phyloP scores from a whole-genome alignment of 345 rosid genomes.

The Carallia brachiata region DNA sequence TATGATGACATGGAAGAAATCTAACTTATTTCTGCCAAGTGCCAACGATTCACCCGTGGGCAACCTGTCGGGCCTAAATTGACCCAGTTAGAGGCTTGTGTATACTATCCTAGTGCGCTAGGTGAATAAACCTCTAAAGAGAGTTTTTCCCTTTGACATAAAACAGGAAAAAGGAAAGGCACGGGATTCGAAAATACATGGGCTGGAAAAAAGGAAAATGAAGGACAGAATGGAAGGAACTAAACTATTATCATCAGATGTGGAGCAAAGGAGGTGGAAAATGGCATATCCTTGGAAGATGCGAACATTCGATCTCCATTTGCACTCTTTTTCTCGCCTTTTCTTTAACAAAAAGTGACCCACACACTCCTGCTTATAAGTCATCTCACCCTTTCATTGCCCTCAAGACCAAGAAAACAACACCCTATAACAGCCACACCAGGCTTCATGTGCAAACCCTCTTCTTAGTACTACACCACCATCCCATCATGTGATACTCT shows the following conservation, averaged over 20 bases:
- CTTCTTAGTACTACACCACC: slow-evolving; percentile 25
- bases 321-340: slow-evolving; percentile 1
- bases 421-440: slow-evolving; percentile 19
- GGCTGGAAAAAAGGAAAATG: background rate
- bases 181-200: background rate
- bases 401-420: slow-evolving; percentile 19
- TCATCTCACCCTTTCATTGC: slow-evolving; percentile 41
- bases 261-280: slow-evolving; percentile 12
- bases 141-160: background rate
- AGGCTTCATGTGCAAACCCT: slow-evolving; percentile 32
- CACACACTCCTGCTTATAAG: slow-evolving; percentile 22
- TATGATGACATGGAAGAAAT: no score
- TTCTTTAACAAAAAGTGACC: slow-evolving; percentile 14
- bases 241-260: background rate
- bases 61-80: no score
- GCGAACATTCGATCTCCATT: slow-evolving; percentile 32
- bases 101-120: no score
- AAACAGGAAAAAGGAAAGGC: background rate
- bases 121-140: no score
- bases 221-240: background rate
- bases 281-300: slow-evolving; percentile 62
- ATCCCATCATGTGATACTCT: slow-evolving; percentile 4
- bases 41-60: no score
- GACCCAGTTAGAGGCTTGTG: no score
- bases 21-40: no score